Conservation (phyloP, 2,329 filamentous ascomycete genomes). For the Pseudopyricularia javanii region DNA sequence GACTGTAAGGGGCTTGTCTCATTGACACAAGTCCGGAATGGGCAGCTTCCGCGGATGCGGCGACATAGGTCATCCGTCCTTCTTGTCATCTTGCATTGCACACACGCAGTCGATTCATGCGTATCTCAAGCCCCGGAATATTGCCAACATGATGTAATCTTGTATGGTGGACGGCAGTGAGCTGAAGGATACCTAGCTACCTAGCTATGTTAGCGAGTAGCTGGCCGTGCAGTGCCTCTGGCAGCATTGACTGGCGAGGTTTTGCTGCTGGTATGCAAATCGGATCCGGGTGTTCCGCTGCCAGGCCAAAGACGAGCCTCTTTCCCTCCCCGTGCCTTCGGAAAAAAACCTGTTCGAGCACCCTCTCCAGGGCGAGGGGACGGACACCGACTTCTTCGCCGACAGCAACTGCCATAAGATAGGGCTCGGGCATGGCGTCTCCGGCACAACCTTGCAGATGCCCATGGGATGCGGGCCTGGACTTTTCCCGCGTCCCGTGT, state of each 20-base stretch:
- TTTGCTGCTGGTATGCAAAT: not conserved
- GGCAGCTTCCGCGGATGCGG: too few relatives aligned
- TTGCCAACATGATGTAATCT: too few relatives aligned
- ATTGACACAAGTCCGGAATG: too few relatives aligned
- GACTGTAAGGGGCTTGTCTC: too few relatives aligned
- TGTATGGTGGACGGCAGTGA: too few relatives aligned
- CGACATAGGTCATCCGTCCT: too few relatives aligned
- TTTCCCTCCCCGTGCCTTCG: constrained; percentile 1
- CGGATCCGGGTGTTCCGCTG: not conserved
- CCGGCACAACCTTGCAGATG: constrained; percentile 26
- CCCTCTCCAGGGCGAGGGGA: not conserved
- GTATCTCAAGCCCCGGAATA: too few relatives aligned
- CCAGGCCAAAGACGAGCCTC: not conserved
- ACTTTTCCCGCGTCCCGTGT: too few relatives aligned
- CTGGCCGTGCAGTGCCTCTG: not conserved
- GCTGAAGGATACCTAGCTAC: too few relatives aligned
- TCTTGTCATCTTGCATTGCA: too few relatives aligned
- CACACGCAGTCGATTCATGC: too few relatives aligned
- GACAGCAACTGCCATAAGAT: constrained; percentile 25
- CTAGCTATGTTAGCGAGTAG: too few relatives aligned
- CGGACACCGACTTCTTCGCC: constrained; percentile 15
- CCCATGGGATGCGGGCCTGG: constrained; percentile 9
- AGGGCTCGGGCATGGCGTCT: constrained; percentile 17
- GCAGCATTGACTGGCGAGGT: not conserved
- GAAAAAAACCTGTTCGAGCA: not conserved